phyloP scores from a whole-genome alignment of 1,284 basidiomycete genomes.

The Agroathelia rolfsii region DNA sequence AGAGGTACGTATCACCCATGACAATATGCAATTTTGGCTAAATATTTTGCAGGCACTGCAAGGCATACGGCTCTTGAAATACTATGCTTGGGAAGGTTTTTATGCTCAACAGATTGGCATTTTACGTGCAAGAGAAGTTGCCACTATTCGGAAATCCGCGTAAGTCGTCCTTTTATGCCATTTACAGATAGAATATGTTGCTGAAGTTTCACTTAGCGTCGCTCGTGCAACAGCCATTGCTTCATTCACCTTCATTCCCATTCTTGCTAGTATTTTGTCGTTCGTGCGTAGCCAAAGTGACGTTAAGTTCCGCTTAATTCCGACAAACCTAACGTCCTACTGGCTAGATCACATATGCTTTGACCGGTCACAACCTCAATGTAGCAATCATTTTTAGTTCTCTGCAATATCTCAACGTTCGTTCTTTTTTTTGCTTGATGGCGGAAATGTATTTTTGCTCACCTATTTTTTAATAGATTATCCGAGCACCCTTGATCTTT shows the following conservation, averaged over 20 bases:
- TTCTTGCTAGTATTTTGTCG: slow-evolving; percentile 47
- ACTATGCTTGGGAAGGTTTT: slow-evolving; percentile 36
- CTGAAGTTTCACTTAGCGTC: slow-evolving; percentile 16
- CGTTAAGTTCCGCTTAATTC: slow-evolving; percentile 12
- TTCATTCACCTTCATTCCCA: slow-evolving; percentile 37
- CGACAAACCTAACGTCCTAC: background rate
- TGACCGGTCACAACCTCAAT: slow-evolving; percentile 40
- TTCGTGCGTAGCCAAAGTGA: too few species aligned
- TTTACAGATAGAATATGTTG: slow-evolving; percentile 5
- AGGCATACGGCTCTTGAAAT: slow-evolving; percentile 34
- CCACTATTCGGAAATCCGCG: slow-evolving; percentile 26
- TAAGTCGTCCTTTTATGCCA: slow-evolving; percentile 15
- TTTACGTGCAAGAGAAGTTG: slow-evolving; percentile 32
- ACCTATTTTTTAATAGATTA: slow-evolving; percentile 21
- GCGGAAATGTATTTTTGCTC: background rate
- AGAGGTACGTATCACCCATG: slow-evolving; percentile 22
- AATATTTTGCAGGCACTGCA: slow-evolving; percentile 25
- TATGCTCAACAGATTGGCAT: slow-evolving; percentile 33
- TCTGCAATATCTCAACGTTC: slow-evolving; percentile 50
- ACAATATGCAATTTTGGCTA: background rate
- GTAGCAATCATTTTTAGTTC: slow-evolving; percentile 52
- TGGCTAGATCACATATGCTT: slow-evolving; percentile 41
- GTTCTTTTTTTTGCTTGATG: slow-evolving; percentile 11
- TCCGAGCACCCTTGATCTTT: slow-evolving; percentile 27
- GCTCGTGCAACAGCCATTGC: slow-evolving; percentile 17